phyloP scores from a whole-genome alignment of 2,329 filamentous ascomycete genomes.

The Torrubiella hemipterigena region DNA sequence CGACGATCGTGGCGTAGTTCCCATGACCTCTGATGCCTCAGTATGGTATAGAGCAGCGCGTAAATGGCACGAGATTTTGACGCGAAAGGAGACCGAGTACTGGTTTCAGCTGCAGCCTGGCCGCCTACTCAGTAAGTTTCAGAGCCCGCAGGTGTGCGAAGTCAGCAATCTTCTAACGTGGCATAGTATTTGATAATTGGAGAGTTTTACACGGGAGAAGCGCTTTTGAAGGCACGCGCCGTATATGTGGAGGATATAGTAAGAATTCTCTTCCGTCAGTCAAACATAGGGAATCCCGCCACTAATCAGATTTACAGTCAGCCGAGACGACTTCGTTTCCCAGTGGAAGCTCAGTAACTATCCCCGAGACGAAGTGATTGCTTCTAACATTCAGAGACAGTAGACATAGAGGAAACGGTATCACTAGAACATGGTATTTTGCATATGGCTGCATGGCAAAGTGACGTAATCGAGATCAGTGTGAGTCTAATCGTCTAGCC shows the following conservation, averaged over 20 bases:
- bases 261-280: slow-evolving; percentile 24
- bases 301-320: slow-evolving; percentile 36
- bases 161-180: neutral
- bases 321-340: slow-evolving; percentile 70
- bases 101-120: slow-evolving; percentile 77
- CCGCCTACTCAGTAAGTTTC: slow-evolving; percentile 54
- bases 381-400: slow-evolving; percentile 20
- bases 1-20: slow-evolving; percentile 66
- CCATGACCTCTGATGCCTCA: slow-evolving; percentile 35
- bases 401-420: no score
- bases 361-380: slow-evolving; percentile 29
- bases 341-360: slow-evolving; percentile 63
- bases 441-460: no score
- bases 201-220: slow-evolving; percentile 79
- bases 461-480: no score
- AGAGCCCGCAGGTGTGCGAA: neutral
- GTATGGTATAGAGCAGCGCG: slow-evolving; percentile 73
- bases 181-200: slow-evolving; percentile 87
- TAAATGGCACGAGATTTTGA: slow-evolving; percentile 61
- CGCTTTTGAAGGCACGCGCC: slow-evolving; percentile 69
- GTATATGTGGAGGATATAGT: slow-evolving; percentile 89
- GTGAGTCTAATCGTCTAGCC: no score
- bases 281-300: slow-evolving; percentile 3
- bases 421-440: no score
- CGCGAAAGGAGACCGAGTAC: slow-evolving; percentile 53